Evolutionary conservation across 1,284 basidiomycete genomes (phyloP), one percentile per base, ranked within the genome.

Genomic region (Mycosarcoma maydis): DNA sequence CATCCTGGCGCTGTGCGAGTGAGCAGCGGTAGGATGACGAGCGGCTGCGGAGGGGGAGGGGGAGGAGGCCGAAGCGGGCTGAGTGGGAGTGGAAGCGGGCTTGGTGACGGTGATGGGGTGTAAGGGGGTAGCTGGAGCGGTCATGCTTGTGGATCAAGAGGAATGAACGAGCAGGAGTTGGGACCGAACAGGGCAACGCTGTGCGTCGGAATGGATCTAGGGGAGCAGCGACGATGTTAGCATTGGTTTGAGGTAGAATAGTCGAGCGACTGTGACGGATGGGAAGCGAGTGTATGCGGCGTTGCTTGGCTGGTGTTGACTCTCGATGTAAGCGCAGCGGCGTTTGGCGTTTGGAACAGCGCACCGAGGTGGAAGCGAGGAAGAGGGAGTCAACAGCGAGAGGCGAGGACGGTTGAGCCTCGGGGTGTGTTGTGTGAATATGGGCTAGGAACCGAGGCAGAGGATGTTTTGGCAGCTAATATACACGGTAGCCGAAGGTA

Each of bases 71-170:
- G 49, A 52, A n/a, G 22, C n/a, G 36, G 49, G 39, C 20, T 44
- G 57, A 6, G 40, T 22, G 14, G 38, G 38, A 30, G 24, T 43
- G 20, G 24, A 37, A 17, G 26, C 10, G 1, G 47, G 38, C 38
- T 58, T 46, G 43, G 55, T 50, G 22, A 58, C 54, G 29, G 49
- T 43, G 50, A 58, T 57, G 32, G 61, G 61, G 30, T 53, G 39
- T 38, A 53, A 42, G 6, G 40, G 61, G 22, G 61, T 36, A 16
- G 54, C 41, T 4, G 61, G 38, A 7, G 49, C 36, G n/a, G 53
- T 47, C 49, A 52, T 57, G 14, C 17, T 48, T 30, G 39, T 16
- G 9, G 33, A 20, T 14, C 13, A 11, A 14, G 26, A 19, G 7
- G 20, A n/a, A 49, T 46, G 22, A 26, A 23, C 10, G 22, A 24